Conservation (phyloP, 1,284 basidiomycete species). For the Tilletia indica region DNA sequence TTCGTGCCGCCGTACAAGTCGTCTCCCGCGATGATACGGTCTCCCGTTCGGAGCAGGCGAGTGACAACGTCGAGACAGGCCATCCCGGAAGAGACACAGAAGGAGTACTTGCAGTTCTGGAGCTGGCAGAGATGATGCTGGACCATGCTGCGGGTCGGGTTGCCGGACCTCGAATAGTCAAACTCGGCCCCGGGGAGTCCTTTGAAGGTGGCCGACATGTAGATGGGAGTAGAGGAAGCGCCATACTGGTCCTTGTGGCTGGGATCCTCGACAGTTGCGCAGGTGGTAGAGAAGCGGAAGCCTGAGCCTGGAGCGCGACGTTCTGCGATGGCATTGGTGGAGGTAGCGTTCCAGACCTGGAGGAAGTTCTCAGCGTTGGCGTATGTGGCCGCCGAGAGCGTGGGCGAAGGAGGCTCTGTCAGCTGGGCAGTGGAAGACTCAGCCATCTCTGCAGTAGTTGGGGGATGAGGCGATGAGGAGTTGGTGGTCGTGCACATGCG, state of each 20-base stretch:
- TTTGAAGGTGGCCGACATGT: slow-evolving; percentile 98
- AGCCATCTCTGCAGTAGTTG: too few relatives aligned
- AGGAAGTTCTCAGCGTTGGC: slow-evolving; percentile 15
- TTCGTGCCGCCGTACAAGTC: slow-evolving; percentile 98
- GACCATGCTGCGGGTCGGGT: slow-evolving; percentile 73
- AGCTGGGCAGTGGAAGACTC: neutral
- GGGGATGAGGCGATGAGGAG: neutral
- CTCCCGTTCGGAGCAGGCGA: slow-evolving; percentile 86
- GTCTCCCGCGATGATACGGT: slow-evolving; percentile 92
- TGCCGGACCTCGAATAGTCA: slow-evolving; percentile 92
- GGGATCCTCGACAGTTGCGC: slow-evolving; percentile 82
- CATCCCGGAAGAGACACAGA: slow-evolving; percentile 94
- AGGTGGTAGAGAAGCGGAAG: slow-evolving; percentile 69
- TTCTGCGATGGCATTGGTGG: slow-evolving; percentile 8
- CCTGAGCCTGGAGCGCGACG: slow-evolving; percentile 18
- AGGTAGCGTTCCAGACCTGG: slow-evolving; percentile 11
- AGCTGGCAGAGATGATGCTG: slow-evolving; percentile 53
- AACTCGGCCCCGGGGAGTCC: slow-evolving; percentile 79
- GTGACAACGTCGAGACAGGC: slow-evolving; percentile 94
- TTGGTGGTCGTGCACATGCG: neutral
- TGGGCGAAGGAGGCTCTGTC: slow-evolving; percentile 4
- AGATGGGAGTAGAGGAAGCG: slow-evolving; percentile 90
- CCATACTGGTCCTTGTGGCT: slow-evolving; percentile 93
- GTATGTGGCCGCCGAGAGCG: slow-evolving; percentile 11
- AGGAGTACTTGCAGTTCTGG: slow-evolving; percentile 67